These are phyloP conservation scores for Hyphopichia khmerensis DNA, from an alignment of 1,139 yeast species.

Conservation along the genomic window DNA sequence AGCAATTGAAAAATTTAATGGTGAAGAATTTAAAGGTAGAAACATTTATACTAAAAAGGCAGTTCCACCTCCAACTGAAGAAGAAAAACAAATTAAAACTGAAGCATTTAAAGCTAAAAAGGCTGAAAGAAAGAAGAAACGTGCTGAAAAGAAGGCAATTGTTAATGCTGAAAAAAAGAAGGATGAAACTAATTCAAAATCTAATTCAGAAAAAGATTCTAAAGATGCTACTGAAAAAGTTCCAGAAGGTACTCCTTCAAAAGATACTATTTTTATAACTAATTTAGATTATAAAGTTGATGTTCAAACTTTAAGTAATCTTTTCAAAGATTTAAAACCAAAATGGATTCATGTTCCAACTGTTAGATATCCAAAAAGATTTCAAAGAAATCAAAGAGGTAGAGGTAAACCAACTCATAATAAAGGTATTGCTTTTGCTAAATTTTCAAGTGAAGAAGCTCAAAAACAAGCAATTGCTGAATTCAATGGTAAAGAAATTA, in stretches of 20 bases:
- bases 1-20: slow-evolving; percentile 46
- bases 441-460: slow-evolving; percentile 45
- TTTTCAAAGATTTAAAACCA: slow-evolving; percentile 49
- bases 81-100: slow-evolving; percentile 39
- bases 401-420: slow-evolving; percentile 46
- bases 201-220: slow-evolving; percentile 9
- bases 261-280: slow-evolving; percentile 56
- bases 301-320: slow-evolving; percentile 40
- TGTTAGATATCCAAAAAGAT: slow-evolving; percentile 40
- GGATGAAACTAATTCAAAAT: slow-evolving; percentile 6
- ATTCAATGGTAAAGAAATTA: slow-evolving; percentile 51
- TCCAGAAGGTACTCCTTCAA: slow-evolving; percentile 57
- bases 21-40: slow-evolving; percentile 47
- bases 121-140: slow-evolving; percentile 27
- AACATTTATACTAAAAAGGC: slow-evolving; percentile 51
- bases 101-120: slow-evolving; percentile 39
- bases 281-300: slow-evolving; percentile 53
- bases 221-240: slow-evolving; percentile 17
- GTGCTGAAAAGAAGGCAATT: slow-evolving; percentile 17
- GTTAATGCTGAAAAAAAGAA: slow-evolving; percentile 5
- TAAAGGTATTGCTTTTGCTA: slow-evolving; percentile 65
- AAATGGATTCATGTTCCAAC: slow-evolving; percentile 59
- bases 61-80: slow-evolving; percentile 51
- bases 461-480: slow-evolving; percentile 51
- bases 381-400: slow-evolving; percentile 39